Percentiles rank a stretch among this genome's conserved stretches.
Evolutionary conservation across 2,329 filamentous ascomycete genomes (phyloP).

Genomic region (Arthrobotrys iridis): DNA sequence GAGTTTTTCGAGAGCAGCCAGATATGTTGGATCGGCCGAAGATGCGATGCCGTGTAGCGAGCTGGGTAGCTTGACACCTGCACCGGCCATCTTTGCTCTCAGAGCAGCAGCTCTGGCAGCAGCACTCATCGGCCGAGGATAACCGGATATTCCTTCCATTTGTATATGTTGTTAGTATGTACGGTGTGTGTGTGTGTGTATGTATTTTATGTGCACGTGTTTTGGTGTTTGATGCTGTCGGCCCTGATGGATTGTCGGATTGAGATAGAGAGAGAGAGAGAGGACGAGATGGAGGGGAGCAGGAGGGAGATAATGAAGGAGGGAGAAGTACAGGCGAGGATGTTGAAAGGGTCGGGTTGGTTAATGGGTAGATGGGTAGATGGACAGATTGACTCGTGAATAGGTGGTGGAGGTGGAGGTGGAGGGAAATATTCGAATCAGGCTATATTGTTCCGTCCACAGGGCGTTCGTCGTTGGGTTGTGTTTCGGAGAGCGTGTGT

Average conservation of each 20-base stretch:
- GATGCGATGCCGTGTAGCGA: neutral
- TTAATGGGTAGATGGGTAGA: neutral
- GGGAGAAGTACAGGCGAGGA: neutral
- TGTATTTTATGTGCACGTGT: neutral
- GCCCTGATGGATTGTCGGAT: too few species aligned
- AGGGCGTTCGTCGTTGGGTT: neutral
- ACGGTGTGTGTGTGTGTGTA: neutral
- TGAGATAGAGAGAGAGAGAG: neutral
- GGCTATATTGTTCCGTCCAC: constrained; percentile 6
- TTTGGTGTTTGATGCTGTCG: neutral
- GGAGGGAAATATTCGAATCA: neutral
- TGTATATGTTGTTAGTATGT: constrained; percentile 5
- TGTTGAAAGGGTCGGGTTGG: neutral
- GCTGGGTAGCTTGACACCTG: constrained; percentile 29
- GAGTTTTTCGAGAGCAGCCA: constrained; percentile 48
- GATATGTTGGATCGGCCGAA: constrained; percentile 19
- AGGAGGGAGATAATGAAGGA: neutral
- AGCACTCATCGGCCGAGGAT: constrained; percentile 42
- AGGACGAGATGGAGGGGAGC: neutral
- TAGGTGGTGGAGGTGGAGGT: neutral
- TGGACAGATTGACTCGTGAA: neutral
- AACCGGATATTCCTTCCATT: constrained; percentile 28
- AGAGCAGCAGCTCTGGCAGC: constrained; percentile 41
- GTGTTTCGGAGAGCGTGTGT: neutral
- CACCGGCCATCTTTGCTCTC: constrained; percentile 46